Percentiles rank a stretch among this genome's conserved stretches.
Evolutionary conservation across 192 early-diverging fungal genomes (phyloP).

Genomic region (Spinellus fusiger): DNA sequence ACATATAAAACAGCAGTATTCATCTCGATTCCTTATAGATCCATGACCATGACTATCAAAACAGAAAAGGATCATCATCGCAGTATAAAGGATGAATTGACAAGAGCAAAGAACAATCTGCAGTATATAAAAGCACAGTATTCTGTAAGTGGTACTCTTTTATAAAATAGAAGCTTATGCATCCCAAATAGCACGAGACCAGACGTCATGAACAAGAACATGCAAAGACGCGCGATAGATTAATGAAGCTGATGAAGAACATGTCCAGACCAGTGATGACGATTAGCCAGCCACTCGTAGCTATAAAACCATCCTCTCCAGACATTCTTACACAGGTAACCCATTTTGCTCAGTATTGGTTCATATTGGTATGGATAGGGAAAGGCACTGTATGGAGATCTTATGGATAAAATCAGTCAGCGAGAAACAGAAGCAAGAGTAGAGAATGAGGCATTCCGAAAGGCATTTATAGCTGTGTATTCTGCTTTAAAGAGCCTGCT

Average conservation of each 20-base stretch:
- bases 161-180: background rate
- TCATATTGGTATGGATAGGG: constrained; percentile 8
- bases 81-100: constrained; percentile 41
- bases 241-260: constrained; percentile 36
- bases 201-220: constrained; percentile 41
- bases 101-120: constrained; percentile 41
- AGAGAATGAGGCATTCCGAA: constrained; percentile 35
- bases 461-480: constrained; percentile 33
- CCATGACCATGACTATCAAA: constrained; percentile 13
- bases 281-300: too few relatives aligned
- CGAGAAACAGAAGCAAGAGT: constrained; percentile 31
- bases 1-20: too few relatives aligned
- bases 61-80: constrained; percentile 19
- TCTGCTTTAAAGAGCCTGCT: constrained; percentile 28
- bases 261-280: constrained; percentile 8
- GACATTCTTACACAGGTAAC: too few relatives aligned
- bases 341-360: constrained; percentile 9
- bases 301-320: too few relatives aligned
- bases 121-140: constrained; percentile 47
- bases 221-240: constrained; percentile 36
- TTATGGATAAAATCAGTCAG: constrained; percentile 28
- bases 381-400: constrained; percentile 20
- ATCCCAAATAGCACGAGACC: constrained; percentile 36
- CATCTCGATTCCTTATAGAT: too few relatives aligned
- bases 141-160: constrained; percentile 29